These are phyloP conservation scores for Limonium bicolor DNA, from an alignment of 148 eudicot genomes.

Conservation along the genomic window DNA sequence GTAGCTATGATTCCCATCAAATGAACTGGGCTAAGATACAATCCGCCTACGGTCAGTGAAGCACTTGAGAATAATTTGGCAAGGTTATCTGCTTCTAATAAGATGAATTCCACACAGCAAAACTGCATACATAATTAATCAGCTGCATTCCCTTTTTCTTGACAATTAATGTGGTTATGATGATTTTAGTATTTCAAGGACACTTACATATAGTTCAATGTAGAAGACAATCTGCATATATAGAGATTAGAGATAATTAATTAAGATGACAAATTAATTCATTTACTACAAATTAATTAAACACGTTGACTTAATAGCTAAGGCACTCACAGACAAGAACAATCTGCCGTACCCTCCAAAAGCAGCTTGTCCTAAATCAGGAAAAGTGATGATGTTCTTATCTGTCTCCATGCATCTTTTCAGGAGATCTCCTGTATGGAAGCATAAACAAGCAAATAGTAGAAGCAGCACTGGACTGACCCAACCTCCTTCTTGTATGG, in stretches of 20 bases:
- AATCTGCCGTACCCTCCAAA: conserved; percentile 73
- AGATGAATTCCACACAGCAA: conserved; percentile 78
- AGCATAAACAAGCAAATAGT: conserved; percentile 58
- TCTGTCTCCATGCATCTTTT: conserved; percentile 49
- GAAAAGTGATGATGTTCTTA: conserved; percentile 46
- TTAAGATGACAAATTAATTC: background rate
- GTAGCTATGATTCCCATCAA: conserved; percentile 51
- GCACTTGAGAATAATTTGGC: conserved; percentile 55
- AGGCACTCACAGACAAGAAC: conserved; percentile 47
- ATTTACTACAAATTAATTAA: background rate
- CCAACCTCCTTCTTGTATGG: conserved; percentile 84
- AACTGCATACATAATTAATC: conserved; percentile 57
- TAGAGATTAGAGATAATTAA: background rate
- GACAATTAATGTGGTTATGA: too few species aligned
- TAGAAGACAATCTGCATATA: conserved; percentile 67
- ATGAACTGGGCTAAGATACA: conserved; percentile 46
- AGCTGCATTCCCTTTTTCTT: too few species aligned
- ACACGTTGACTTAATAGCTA: background rate
- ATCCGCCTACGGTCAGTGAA: conserved; percentile 24
- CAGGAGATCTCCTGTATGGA: conserved; percentile 61
- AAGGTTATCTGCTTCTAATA: conserved; percentile 77
- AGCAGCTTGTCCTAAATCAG: conserved; percentile 87
- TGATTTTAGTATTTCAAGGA: background rate
- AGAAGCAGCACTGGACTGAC: conserved; percentile 49
- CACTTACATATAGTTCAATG: conserved; percentile 72